phyloP scores from a whole-genome alignment of 1,284 basidiomycete species.

The Hymenochaete sp. region DNA sequence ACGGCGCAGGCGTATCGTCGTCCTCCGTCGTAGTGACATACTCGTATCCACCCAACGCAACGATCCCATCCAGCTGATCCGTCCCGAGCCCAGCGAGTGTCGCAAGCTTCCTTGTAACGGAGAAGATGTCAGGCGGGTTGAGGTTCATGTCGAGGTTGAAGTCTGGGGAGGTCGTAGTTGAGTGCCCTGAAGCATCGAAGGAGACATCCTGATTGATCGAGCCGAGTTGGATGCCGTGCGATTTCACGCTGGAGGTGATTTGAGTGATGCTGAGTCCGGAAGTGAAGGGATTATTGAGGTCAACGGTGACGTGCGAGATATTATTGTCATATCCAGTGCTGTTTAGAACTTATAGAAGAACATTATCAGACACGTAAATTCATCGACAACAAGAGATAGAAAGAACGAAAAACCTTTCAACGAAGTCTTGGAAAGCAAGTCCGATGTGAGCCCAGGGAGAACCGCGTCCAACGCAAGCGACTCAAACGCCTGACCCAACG shows the following conservation, averaged over 20 bases:
- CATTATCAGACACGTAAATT: background rate
- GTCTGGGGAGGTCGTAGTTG: constrained; percentile 49
- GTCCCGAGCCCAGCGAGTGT: constrained; percentile 55
- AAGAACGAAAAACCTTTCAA: constrained; percentile 38
- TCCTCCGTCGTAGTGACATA: constrained; percentile 41
- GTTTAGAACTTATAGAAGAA: constrained; percentile 39
- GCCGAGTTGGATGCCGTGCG: constrained; percentile 59
- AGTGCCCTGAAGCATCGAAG: constrained; percentile 47
- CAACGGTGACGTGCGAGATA: constrained; percentile 58
- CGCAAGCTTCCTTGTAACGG: constrained; percentile 58
- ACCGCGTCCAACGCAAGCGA: constrained; percentile 49
- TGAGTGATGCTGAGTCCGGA: constrained; percentile 50
- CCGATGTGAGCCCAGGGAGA: constrained; percentile 54
- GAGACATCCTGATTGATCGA: constrained; percentile 49
- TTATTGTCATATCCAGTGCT: constrained; percentile 61
- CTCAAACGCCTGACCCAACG: constrained; percentile 56
- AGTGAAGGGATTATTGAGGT: constrained; percentile 64
- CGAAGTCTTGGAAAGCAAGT: constrained; percentile 49
- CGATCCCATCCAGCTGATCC: constrained; percentile 59
- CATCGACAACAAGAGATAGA: background rate
- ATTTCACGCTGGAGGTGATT: constrained; percentile 56
- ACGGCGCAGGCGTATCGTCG: constrained; percentile 20
- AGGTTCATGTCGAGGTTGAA: constrained; percentile 63
- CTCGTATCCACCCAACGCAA: constrained; percentile 59
- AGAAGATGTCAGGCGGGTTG: constrained; percentile 65